Evolutionary conservation across 345 rosid species (phyloP).

Genomic region (Melastoma malabathricum): DNA sequence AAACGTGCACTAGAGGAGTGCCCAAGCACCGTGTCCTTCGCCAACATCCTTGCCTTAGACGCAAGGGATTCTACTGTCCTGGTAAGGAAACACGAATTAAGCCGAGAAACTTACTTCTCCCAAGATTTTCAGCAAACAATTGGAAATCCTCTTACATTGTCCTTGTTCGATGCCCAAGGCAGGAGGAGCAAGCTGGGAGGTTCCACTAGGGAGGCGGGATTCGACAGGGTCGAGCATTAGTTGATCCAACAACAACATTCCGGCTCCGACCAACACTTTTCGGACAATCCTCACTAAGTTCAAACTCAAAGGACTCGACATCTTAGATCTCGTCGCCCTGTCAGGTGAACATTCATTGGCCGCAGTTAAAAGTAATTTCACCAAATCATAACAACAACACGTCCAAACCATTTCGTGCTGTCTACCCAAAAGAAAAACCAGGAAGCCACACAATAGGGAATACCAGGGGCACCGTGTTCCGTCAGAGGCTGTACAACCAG

Average conservation of each 20-base stretch:
- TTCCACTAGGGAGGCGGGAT: conserved; percentile 83
- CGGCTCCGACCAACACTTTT: conserved; percentile 58
- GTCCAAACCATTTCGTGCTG: no score
- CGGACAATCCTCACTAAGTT: conserved; percentile 58
- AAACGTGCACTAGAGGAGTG: conserved; percentile 69
- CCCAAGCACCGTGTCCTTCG: conserved; percentile 73
- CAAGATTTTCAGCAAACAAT: not conserved
- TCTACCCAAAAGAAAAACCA: conserved; percentile 7
- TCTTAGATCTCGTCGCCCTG: conserved; percentile 70
- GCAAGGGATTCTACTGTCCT: conserved; percentile 92
- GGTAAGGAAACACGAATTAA: conserved; percentile 22
- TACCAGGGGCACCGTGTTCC: conserved; percentile 74
- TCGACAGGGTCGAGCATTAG: conserved; percentile 59
- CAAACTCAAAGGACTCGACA: conserved; percentile 45
- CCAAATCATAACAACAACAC: no score
- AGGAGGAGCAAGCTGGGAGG: conserved; percentile 85
- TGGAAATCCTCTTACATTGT: not conserved
- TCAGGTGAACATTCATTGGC: conserved; percentile 35
- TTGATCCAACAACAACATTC: conserved; percentile 69
- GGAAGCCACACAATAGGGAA: conserved; percentile 94
- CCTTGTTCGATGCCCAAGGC: conserved; percentile 17
- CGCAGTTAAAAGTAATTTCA: not conserved
- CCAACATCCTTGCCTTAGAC: conserved; percentile 61
- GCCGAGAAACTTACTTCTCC: not conserved
- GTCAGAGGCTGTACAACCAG: conserved; percentile 86